Percentiles rank a stretch among this genome's conserved stretches.
Evolutionary conservation across 208 protist genomes (phyloP).

Genomic region (Entamoeba nuttalli): DNA sequence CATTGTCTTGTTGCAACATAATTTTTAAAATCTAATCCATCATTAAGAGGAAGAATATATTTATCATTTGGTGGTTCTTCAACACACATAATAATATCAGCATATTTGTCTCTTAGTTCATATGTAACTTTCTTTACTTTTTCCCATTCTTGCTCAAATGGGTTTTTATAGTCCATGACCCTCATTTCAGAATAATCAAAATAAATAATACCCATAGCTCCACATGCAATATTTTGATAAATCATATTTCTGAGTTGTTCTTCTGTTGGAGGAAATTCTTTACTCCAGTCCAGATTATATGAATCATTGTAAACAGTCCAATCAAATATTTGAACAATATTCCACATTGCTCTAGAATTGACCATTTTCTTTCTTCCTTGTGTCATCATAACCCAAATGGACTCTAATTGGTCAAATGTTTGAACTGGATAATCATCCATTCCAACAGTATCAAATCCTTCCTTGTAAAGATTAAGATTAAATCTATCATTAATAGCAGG

Average conservation of each 20-base stretch:
- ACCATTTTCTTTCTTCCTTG: background rate
- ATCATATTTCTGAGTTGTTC: background rate
- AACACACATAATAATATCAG: background rate
- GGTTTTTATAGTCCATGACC: background rate
- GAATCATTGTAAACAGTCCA: background rate
- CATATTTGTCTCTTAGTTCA: background rate
- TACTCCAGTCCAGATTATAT: background rate
- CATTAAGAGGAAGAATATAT: background rate
- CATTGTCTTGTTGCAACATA: background rate
- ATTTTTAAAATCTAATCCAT: background rate
- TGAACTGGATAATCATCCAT: background rate
- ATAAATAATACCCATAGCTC: background rate
- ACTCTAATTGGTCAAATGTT: background rate
- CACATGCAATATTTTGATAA: background rate
- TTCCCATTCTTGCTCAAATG: background rate
- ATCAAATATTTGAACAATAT: background rate
- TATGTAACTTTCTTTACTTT: background rate
- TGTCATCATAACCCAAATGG: background rate
- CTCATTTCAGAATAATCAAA: background rate
- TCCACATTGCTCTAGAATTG: background rate
- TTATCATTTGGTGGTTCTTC: background rate
- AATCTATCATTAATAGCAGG: background rate
- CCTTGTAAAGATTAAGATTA: background rate
- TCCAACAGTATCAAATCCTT: background rate
- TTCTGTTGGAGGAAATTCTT: background rate